Evolutionary conservation across 2,329 filamentous ascomycete species (phyloP), one percentile per base, ranked within the genome.

Genomic region (Trichophyton benhamiae): DNA sequence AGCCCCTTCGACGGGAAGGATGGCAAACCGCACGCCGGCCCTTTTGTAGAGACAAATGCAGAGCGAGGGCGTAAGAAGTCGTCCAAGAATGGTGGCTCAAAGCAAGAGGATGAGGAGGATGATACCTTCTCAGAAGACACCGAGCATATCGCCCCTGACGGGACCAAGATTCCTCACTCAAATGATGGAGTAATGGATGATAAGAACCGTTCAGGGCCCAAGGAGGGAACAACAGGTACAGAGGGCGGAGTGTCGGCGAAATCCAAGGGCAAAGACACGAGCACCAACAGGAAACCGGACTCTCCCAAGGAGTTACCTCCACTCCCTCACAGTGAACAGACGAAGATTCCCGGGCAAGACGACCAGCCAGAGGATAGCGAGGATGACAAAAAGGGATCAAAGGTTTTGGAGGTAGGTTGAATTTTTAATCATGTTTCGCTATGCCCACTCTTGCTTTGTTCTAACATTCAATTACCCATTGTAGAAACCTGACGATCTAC

Each of bases 151-250:
- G 84, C 67, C 69, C 76, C 61, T n/a, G 71, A 72, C 61, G 74
- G 74, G 8, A 69, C 70, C 41, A 60, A 68, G 44, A 78, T 83
- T 27, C 79, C 82, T 2, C 75, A 80, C 64, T 80, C 78, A 41
- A 82, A 84, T 63, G 82, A 95, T 71, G 90, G 91, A 46, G 90
- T 96, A 62, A 96, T 96, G 92, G 88, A 95, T 70, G 91, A 96
- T 73, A 88, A 87, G 65, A 82, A 88, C 71, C 81, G 90, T 66
- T 76, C 82, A 42, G 81, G 83, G 46, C 89, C 91, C 3, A 91
- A 91, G 71, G 82, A 91, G 72, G 92, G 91, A 55, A 95, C 89
- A 1, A 89, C 87, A 3, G 92, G 92, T 44, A 95, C 89, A 1
- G 88, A 91, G 70, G 91, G 91, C 11, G 91, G 92, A 59, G 89